Conservation (phyloP, 139 green algal species). For the Chlorella sp. region DNA sequence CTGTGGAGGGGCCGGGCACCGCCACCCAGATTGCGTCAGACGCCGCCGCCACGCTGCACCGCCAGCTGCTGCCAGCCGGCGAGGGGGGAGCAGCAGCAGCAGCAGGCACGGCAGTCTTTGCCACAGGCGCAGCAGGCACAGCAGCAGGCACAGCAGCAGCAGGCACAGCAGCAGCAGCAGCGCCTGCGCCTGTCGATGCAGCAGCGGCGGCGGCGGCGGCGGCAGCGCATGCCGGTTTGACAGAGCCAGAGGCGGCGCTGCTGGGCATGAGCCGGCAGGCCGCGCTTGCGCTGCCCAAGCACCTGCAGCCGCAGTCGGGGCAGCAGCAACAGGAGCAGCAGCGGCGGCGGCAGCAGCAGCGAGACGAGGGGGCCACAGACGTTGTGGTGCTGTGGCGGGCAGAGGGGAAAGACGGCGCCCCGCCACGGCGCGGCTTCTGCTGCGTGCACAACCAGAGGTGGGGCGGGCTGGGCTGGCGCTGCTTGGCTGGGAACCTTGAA, state of each 20-base stretch:
- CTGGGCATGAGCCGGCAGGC: slow-evolving; percentile 1
- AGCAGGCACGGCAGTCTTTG: neutral
- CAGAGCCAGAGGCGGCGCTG: neutral
- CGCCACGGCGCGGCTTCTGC: slow-evolving; percentile 13
- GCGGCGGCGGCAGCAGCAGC: slow-evolving; percentile 15
- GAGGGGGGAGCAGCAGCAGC: neutral
- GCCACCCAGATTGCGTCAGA: slow-evolving; percentile 8
- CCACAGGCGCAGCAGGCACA: slow-evolving; percentile 8
- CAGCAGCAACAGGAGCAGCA: slow-evolving; percentile 30
- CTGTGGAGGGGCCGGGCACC: neutral
- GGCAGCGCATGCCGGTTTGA: slow-evolving; percentile 2
- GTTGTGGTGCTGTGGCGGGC: slow-evolving; percentile 25
- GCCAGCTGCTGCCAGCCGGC: slow-evolving; percentile 1
- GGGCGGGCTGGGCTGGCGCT: neutral
- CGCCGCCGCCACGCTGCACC: slow-evolving; percentile 14
- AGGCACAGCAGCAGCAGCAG: neutral
- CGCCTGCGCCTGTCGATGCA: neutral
- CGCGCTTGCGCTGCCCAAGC: neutral
- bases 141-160: slow-evolving; percentile 11
- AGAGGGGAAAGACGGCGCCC: neutral
- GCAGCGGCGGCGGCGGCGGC: neutral
- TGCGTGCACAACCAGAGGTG: slow-evolving; percentile 22
- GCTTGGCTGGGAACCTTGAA: neutral
- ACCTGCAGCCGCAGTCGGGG: slow-evolving; percentile 16
- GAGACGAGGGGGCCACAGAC: neutral